phyloP scores from a whole-genome alignment of 73 alveolate genomes.

The Paramecium sonneborni region DNA sequence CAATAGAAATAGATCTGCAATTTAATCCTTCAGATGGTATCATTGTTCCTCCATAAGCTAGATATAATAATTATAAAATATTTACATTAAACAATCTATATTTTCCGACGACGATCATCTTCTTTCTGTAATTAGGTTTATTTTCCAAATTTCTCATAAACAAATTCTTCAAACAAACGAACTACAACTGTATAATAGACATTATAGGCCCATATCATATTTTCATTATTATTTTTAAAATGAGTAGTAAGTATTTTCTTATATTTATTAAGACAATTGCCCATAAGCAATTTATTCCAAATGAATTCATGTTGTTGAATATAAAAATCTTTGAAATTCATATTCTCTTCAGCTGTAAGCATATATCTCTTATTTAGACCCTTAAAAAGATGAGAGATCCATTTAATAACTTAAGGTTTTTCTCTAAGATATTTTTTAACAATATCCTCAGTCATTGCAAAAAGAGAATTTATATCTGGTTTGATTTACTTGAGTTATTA shows the following conservation, averaged over 20 bases:
- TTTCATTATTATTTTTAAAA: neutral
- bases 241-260: neutral
- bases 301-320: slow-evolving; percentile 43
- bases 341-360: slow-evolving; percentile 58
- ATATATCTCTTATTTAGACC: slow-evolving; percentile 18
- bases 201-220: slow-evolving; percentile 5
- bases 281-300: slow-evolving; percentile 32
- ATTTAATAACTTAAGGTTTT: neutral
- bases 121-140: slow-evolving; percentile 21
- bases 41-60: slow-evolving; percentile 58
- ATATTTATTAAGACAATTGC: slow-evolving; percentile 25
- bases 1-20: slow-evolving; percentile 30
- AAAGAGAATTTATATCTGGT: neutral
- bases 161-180: slow-evolving; percentile 48
- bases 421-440: neutral
- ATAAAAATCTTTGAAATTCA: slow-evolving; percentile 42
- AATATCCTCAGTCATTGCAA: neutral
- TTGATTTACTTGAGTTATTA: neutral
- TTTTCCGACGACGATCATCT: slow-evolving; percentile 14
- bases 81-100: slow-evolving; percentile 17
- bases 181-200: slow-evolving; percentile 8
- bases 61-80: neutral
- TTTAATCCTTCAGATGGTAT: slow-evolving; percentile 52
- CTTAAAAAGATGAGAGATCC: slow-evolving; percentile 23
- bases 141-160: slow-evolving; percentile 6